Percentiles rank a stretch among this genome's conserved stretches.
Conservation (phyloP, 768 basidiomycete species). For the Amanita pseudoporphyria region DNA sequence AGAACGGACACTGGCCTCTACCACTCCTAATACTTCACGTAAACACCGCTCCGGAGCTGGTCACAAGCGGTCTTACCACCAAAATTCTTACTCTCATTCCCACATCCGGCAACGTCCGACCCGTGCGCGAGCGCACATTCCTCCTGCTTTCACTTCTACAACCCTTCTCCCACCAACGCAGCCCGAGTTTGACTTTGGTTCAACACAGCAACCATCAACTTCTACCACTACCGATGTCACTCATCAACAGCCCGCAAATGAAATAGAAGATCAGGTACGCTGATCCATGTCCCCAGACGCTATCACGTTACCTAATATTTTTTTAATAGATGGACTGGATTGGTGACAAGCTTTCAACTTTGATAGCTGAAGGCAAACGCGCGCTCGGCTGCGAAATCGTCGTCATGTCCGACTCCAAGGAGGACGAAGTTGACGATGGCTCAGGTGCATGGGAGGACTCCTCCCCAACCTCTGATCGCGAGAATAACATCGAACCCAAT, state of each 20-base stretch:
- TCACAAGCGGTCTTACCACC: slow-evolving; percentile 2
- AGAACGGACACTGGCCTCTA: slow-evolving; percentile 10
- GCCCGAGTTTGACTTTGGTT: slow-evolving; percentile 28
- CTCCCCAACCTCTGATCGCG: background rate
- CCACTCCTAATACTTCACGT: background rate
- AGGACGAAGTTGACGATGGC: slow-evolving; percentile 74
- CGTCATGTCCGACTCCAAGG: slow-evolving; percentile 61
- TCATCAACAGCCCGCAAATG: slow-evolving; percentile 13
- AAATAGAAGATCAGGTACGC: slow-evolving; percentile 39
- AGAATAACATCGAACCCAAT: background rate
- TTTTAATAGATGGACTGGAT: slow-evolving; percentile 73
- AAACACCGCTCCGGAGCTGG: background rate
- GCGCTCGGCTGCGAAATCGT: slow-evolving; percentile 75
- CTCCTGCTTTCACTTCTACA: slow-evolving; percentile 10
- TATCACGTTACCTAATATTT: background rate
- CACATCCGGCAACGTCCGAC: slow-evolving; percentile 7
- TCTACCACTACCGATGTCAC: background rate
- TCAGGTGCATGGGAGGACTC: slow-evolving; percentile 63
- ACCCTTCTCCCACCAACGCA: slow-evolving; percentile 20
- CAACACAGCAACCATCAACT: too few relatives aligned
- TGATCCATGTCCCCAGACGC: slow-evolving; percentile 1
- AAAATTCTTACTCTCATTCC: background rate
- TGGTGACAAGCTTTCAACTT: slow-evolving; percentile 51
- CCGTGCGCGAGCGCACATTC: slow-evolving; percentile 10
- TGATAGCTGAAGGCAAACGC: slow-evolving; percentile 74